A percentile compares a stretch with the other conserved stretches of the same genome.
Evolutionary conservation across 805 yeast genomes (phyloP).

Genomic region (Teunomyces cretensis): DNA sequence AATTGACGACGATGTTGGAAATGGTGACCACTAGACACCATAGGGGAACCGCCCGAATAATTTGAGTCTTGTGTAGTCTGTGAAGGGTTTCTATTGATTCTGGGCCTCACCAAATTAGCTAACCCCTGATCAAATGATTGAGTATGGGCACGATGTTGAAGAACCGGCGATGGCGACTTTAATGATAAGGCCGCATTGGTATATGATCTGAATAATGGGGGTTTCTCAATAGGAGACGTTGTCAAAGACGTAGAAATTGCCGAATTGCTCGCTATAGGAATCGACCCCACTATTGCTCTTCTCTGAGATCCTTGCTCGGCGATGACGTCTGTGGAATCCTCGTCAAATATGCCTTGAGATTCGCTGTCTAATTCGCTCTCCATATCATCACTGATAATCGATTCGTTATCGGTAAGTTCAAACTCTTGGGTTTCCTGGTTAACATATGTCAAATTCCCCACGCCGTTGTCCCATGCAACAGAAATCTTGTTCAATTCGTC

Average conservation of each 20-base stretch:
- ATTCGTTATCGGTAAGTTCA: slow-evolving; percentile 19
- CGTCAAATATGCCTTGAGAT: background rate
- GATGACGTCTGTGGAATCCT: slow-evolving; percentile 3
- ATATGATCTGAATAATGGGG: slow-evolving; percentile 16
- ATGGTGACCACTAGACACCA: slow-evolving; percentile 2
- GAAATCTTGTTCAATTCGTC: slow-evolving; percentile 54
- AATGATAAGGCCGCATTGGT: slow-evolving; percentile 12
- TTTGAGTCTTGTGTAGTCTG: slow-evolving; percentile 37
- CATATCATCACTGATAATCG: slow-evolving; percentile 9
- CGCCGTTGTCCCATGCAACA: slow-evolving; percentile 57
- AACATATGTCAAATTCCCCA: slow-evolving; percentile 50
- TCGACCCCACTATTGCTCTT: slow-evolving; percentile 11
- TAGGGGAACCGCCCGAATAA: slow-evolving; percentile 17
- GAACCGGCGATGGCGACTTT: slow-evolving; percentile 21
- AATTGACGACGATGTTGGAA: slow-evolving; percentile 9
- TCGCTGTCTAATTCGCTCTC: slow-evolving; percentile 9
- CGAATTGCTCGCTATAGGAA: slow-evolving; percentile 15
- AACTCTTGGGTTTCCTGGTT: slow-evolving; percentile 49
- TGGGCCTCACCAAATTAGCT: slow-evolving; percentile 21
- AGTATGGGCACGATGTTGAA: slow-evolving; percentile 6
- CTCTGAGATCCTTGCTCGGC: slow-evolving; percentile 5
- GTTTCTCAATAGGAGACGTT: slow-evolving; percentile 20
- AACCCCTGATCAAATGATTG: background rate
- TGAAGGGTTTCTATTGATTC: slow-evolving; percentile 32
- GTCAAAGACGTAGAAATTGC: slow-evolving; percentile 11